Conservation (phyloP, 306 rosid genomes). For the Cucumis cinereus region DNA sequence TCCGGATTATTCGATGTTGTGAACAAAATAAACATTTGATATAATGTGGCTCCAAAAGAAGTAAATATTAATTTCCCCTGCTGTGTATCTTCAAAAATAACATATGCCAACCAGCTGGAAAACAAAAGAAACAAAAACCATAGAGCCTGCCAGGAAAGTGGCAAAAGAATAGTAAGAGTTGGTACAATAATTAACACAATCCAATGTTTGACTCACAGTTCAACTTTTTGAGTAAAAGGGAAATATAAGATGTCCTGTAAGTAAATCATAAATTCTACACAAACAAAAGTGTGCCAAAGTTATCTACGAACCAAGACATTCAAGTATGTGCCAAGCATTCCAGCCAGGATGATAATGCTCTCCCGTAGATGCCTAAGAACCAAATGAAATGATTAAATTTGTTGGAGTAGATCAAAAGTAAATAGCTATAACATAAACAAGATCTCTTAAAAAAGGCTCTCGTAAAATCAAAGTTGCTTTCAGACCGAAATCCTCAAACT, state of each 20-base stretch:
- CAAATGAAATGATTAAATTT: conserved; percentile 13
- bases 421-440: not conserved
- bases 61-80: conserved; percentile 72
- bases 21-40: conserved; percentile 77
- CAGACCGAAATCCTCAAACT: too few species aligned
- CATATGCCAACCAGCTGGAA: conserved; percentile 90
- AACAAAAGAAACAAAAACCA: conserved; percentile 81
- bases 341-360: conserved; percentile 52
- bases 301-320: conserved; percentile 67
- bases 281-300: conserved; percentile 8
- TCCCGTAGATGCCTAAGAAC: conserved; percentile 63
- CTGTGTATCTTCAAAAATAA: conserved; percentile 83
- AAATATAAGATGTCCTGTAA: not conserved
- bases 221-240: not conserved
- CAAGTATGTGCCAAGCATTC: conserved; percentile 86
- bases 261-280: not conserved
- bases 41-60: conserved; percentile 65
- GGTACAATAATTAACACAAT: not conserved
- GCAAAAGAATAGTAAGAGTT: not conserved
- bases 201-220: not conserved
- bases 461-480: too few species aligned
- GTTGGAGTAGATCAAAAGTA: not conserved
- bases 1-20: conserved; percentile 92
- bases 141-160: conserved; percentile 48
- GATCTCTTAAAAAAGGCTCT: too few species aligned